Evolutionary conservation across 768 basidiomycete genomes (phyloP).

Genomic region (Amanita rubescens): DNA sequence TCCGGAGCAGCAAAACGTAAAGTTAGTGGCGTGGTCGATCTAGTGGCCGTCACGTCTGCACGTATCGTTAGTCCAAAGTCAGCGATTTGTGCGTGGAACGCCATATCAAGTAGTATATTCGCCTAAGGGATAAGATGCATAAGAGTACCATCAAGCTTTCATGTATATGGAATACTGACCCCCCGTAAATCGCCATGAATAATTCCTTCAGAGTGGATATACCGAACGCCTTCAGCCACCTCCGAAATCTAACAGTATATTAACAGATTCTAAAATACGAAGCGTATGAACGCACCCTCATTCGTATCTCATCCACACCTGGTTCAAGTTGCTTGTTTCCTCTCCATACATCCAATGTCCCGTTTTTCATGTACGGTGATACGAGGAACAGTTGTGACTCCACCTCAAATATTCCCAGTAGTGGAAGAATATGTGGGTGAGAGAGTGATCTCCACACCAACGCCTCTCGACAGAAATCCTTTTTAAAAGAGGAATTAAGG

Average conservation of each 20-base stretch:
- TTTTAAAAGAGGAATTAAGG: too few species aligned
- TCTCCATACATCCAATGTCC: not conserved
- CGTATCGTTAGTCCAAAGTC: slow-evolving; percentile 1
- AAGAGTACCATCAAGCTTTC: too few species aligned
- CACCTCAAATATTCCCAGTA: not conserved
- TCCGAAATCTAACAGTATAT: not conserved
- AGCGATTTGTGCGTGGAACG: not conserved
- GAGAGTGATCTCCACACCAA: not conserved
- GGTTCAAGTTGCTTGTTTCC: not conserved
- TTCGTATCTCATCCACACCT: not conserved
- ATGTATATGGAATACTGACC: not conserved
- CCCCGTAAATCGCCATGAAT: slow-evolving; percentile 2
- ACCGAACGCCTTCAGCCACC: not conserved
- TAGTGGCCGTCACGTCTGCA: not conserved
- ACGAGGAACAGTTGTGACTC: not conserved
- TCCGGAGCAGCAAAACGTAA: slow-evolving; percentile 1
- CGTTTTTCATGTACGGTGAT: slow-evolving; percentile 1
- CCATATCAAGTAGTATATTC: not conserved
- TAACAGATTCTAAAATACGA: not conserved
- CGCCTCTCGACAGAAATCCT: not conserved
- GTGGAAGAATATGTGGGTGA: not conserved
- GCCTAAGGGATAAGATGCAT: not conserved
- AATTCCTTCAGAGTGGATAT: slow-evolving; percentile 4
- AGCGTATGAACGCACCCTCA: not conserved
- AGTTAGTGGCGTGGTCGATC: not conserved